Evolutionary conservation across 2,329 filamentous ascomycete species (phyloP).

Genomic region (Ambrosiella beaveri): DNA sequence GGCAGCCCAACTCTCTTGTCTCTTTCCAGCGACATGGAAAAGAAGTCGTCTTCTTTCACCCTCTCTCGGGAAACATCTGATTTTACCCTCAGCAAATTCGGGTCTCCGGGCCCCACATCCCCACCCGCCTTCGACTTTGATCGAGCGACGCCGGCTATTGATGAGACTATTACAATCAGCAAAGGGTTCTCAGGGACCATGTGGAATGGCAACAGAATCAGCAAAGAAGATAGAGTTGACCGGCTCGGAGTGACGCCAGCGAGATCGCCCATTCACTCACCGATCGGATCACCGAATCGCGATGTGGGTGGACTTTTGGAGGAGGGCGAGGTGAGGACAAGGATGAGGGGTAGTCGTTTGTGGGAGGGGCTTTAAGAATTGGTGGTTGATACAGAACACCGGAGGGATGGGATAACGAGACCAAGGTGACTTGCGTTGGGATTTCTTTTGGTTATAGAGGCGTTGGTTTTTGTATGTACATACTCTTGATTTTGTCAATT

Average conservation of each 20-base stretch:
- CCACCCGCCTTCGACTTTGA: neutral
- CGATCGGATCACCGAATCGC: conserved; percentile 9
- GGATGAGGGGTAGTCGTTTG: conserved; percentile 10
- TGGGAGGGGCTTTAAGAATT: conserved; percentile 1
- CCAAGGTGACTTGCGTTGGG: neutral
- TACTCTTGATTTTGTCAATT: no score
- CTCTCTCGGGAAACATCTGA: no score
- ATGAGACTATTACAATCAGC: neutral
- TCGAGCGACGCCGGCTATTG: neutral
- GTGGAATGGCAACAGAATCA: neutral
- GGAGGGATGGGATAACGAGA: neutral
- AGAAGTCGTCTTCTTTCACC: neutral
- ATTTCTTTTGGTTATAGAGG: neutral
- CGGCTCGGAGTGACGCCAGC: conserved; percentile 5
- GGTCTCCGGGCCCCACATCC: neutral
- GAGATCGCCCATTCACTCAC: conserved; percentile 12
- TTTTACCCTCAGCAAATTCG: neutral
- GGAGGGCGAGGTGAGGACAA: conserved; percentile 4
- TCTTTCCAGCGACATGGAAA: neutral
- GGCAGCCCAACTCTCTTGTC: conserved; percentile 3
- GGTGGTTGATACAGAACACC: conserved; percentile 1
- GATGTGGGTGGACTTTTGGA: neutral
- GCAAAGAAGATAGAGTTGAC: neutral
- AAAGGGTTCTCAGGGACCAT: neutral
- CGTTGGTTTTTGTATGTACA: no score